These are phyloP conservation scores for Pharnaceum exiguum DNA, from an alignment of 148 eudicot species.

Conservation along the genomic window DNA sequence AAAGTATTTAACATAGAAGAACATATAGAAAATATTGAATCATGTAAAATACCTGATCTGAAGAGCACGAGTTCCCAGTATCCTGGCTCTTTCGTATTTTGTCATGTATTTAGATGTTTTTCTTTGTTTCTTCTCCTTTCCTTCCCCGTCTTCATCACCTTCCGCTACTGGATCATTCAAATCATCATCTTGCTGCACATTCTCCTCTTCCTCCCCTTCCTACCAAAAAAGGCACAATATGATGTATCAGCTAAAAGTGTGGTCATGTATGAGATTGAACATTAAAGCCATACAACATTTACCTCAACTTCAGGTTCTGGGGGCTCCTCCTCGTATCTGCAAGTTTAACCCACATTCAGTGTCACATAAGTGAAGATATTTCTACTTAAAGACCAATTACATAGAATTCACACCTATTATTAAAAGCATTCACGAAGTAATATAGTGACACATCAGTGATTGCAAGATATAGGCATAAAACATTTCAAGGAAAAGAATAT, in stretches of 20 bases:
- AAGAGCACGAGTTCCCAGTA: slow-evolving; percentile 60
- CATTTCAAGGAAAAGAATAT: too few relatives aligned
- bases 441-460: too few relatives aligned
- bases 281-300: not conserved
- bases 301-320: slow-evolving; percentile 45
- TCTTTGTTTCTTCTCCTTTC: slow-evolving; percentile 48
- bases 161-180: slow-evolving; percentile 56
- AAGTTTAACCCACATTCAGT: not conserved
- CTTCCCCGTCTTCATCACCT: slow-evolving; percentile 62
- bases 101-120: slow-evolving; percentile 91
- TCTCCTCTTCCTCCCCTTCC: slow-evolving; percentile 68
- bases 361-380: not conserved
- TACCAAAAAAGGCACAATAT: slow-evolving; percentile 7
- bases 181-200: slow-evolving; percentile 54
- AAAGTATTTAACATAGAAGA: not conserved
- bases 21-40: not conserved
- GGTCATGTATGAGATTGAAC: not conserved
- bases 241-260: not conserved
- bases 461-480: too few relatives aligned
- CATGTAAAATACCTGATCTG: slow-evolving; percentile 44
- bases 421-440: too few relatives aligned
- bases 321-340: slow-evolving; percentile 53
- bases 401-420: not conserved
- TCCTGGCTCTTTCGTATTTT: slow-evolving; percentile 53
- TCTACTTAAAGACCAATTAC: not conserved